These are phyloP conservation scores for Ascochyta koolunga DNA, from an alignment of 2,329 filamentous ascomycete species.

Conservation along the genomic window DNA sequence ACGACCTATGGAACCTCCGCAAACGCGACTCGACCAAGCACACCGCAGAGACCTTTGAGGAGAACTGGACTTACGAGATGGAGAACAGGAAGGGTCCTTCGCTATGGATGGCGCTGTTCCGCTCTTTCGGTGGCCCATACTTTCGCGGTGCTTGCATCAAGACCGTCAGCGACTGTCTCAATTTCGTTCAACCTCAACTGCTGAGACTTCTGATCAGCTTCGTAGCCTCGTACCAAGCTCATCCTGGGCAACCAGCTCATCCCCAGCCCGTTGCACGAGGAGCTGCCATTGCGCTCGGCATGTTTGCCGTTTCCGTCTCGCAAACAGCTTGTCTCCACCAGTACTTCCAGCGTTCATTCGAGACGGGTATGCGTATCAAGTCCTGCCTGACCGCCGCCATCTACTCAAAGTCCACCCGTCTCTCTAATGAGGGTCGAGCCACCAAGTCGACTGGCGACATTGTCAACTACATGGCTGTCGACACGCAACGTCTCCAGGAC, in stretches of 20 bases:
- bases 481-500: slow-evolving; percentile 93
- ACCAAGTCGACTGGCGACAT: slow-evolving; percentile 95
- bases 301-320: slow-evolving; percentile 85
- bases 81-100: slow-evolving; percentile 75
- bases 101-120: slow-evolving; percentile 84
- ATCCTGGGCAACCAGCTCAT: slow-evolving; percentile 42
- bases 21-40: slow-evolving; percentile 77
- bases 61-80: slow-evolving; percentile 78
- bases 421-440: slow-evolving; percentile 91
- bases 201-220: slow-evolving; percentile 83
- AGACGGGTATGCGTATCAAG: slow-evolving; percentile 97
- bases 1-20: slow-evolving; percentile 92
- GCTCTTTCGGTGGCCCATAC: slow-evolving; percentile 85
- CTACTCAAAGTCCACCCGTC: slow-evolving; percentile 85
- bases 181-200: slow-evolving; percentile 90
- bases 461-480: slow-evolving; percentile 99
- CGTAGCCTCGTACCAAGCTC: slow-evolving; percentile 73
- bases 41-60: slow-evolving; percentile 73
- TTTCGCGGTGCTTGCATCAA: slow-evolving; percentile 84
- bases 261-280: slow-evolving; percentile 83
- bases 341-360: slow-evolving; percentile 95
- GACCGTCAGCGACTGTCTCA: slow-evolving; percentile 80
- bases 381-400: slow-evolving; percentile 87
- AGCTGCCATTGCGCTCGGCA: slow-evolving; percentile 83
- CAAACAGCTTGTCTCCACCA: slow-evolving; percentile 94